Base-by-base conservation (phyloP, 345 rosid species). In the Bruguiera parviflora region DNA sequence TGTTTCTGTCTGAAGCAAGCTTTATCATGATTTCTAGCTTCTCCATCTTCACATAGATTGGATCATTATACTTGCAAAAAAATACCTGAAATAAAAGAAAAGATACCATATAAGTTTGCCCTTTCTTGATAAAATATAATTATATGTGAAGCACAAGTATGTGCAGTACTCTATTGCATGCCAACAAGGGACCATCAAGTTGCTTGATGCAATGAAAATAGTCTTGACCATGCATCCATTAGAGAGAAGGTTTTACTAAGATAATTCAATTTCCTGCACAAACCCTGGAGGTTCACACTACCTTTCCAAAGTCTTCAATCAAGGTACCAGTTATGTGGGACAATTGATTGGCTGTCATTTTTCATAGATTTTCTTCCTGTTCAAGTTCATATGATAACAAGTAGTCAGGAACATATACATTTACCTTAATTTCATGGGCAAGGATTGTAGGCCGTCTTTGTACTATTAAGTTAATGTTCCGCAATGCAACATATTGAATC, bases 11-110 rank as follows among this genome's bases (percentile, higher is more conserved):
- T 24, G 98, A 92, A 66, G 99, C 96, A 82, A 96, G 98, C 85
- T 96, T 96, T 68, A 96, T 96, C 98, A 96, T 92, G 81, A 96
- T 90, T 83, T 96, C 98, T 72, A 96, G 81, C 88, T 96, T 96
- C 80, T 96, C 99, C 99, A 92, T 92, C 88, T 96, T 96, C 78
- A 96, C 99, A 85, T 96, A 96, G 69, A 96, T 92, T 51, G 99
- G 99, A 78, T 96, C 99, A 72, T 96, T 96, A 83, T 96, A 96
- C 85, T 96, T 96, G 85, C 99, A 96, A 87, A 96, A 96, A 78
- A 96, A 96, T 49, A 96, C 99, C 99, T 96, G 80, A 72, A 78
- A 71, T 53, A 79, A 24, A 51, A 33, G 8, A 60, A 53, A 16
- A 32, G 18, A 28, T 57, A 25, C 58, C 74, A 55, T 31, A 65